Evolutionary conservation across 2,329 filamentous ascomycete species (phyloP), one percentile per base, ranked within the genome.

Genomic region (Dothistroma pini): DNA sequence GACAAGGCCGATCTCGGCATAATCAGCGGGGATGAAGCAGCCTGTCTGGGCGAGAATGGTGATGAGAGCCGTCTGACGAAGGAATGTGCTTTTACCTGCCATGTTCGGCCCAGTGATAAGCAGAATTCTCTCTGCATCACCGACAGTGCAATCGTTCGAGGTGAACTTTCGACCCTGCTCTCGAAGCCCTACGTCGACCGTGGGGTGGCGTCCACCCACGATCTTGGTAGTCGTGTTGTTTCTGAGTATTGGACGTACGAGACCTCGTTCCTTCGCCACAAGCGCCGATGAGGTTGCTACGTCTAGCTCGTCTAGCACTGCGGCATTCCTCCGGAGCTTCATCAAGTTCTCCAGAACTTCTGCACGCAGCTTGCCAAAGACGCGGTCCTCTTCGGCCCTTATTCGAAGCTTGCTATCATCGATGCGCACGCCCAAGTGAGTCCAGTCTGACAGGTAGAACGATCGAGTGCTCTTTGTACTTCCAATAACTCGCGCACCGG

Each of bases 41-140:
- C 95, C 95, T 2, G 91, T 87, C 76, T 99, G 95, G 1, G 95
- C 93, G 14, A 99, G 84, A 63, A 99, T 91, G 0, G 91, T 92
- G 68, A 97, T 96, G 56, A 99, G 83, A 2, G 95, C 95, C 75
- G 96, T 97, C 71, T 99, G 96, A 0, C 95, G 89, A 5, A 99
- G 81, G 72, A 96, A 99, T 0, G 95, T 99, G 74, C 89, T 93
- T 78, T 99, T 99, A 53, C 95, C 95, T 1, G 89, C 95, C 95
- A 99, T 99, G 76, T 99, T 99, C n/a, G 95, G 95, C 0, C 95
- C 86, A 9, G 85, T 88, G 65, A 88, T 86, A 35, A 88, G 81
- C 78, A 84, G 84, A 54, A 87, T 82, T n/a, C 68, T 90, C 84
- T 84, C 93, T 69, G 87, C 86, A 70, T 87, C 88, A n/a, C 89